Conservation (phyloP, 2,329 filamentous ascomycete genomes). For the Pseudopyricularia javanii region DNA sequence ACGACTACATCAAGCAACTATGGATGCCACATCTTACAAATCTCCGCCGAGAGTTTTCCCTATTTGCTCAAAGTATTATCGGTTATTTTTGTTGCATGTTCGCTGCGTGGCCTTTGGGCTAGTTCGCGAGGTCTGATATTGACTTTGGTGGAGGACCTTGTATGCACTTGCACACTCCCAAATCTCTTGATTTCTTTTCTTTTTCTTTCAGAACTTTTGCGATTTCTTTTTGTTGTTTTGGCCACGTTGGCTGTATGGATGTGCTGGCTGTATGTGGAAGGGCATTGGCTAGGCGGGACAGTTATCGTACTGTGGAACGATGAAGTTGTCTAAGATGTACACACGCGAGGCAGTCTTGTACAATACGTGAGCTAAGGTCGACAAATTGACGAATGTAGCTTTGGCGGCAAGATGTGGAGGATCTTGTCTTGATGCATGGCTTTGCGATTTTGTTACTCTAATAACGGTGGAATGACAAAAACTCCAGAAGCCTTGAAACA, state of each 20-base stretch:
- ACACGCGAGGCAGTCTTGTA: not conserved
- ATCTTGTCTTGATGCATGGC: not conserved
- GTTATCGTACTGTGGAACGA: not conserved
- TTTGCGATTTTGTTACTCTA: not conserved
- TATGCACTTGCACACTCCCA: not conserved
- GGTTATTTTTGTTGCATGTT: not conserved
- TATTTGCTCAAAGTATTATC: not conserved
- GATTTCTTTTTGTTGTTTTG: not conserved
- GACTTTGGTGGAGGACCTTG: not conserved
- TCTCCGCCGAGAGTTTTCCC: not conserved
- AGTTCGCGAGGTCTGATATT: not conserved
- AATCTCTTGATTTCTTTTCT: not conserved
- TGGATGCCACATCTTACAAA: not conserved
- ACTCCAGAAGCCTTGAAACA: not conserved
- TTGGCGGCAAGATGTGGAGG: not conserved
- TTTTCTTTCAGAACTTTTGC: not conserved
- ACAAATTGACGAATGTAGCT: not conserved
- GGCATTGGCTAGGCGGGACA: slow-evolving; percentile 2
- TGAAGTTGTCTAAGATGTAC: not conserved
- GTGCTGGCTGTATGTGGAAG: not conserved
- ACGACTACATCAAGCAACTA: not conserved
- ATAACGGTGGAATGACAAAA: not conserved
- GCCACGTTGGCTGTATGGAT: slow-evolving; percentile 1
- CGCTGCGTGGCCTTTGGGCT: not conserved
- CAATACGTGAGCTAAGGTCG: not conserved